These are phyloP conservation scores for Oryza glumipatula DNA, from an alignment of 176 grass and related monocot species.

Conservation along the genomic window DNA sequence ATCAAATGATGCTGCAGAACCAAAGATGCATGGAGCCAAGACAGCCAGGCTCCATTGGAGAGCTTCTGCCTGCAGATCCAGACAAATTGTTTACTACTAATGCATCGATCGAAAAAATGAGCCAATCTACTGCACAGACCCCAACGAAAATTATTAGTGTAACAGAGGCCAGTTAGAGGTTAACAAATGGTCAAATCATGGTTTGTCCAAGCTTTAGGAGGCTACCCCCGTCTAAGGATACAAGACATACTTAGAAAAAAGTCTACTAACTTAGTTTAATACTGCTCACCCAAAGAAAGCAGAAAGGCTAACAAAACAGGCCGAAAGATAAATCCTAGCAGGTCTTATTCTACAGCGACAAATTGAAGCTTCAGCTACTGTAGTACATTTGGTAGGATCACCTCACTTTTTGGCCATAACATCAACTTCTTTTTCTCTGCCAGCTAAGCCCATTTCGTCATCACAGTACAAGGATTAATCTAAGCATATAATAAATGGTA, in stretches of 20 bases:
- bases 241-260: conserved; percentile 14
- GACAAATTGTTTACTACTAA: conserved; percentile 29
- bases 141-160: conserved; percentile 24
- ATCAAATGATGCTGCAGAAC: conserved; percentile 23
- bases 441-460: neutral
- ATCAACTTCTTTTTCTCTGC: conserved; percentile 8
- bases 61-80: conserved; percentile 35
- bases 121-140: conserved; percentile 23
- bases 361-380: neutral
- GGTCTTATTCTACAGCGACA: conserved; percentile 37
- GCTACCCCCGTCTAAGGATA: conserved; percentile 43
- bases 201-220: conserved; percentile 56
- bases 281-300: neutral
- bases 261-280: conserved; percentile 33
- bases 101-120: conserved; percentile 4
- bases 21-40: conserved; percentile 34
- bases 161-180: neutral
- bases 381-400: neutral
- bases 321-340: neutral
- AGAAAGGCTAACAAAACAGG: conserved; percentile 45
- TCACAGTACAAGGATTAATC: neutral
- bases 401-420: neutral
- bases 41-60: conserved; percentile 38
- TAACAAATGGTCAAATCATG: conserved; percentile 39
- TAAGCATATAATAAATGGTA: neutral